Evolutionary conservation across 305 asterid species (phyloP).

Genomic region (Solanum hybrid): DNA sequence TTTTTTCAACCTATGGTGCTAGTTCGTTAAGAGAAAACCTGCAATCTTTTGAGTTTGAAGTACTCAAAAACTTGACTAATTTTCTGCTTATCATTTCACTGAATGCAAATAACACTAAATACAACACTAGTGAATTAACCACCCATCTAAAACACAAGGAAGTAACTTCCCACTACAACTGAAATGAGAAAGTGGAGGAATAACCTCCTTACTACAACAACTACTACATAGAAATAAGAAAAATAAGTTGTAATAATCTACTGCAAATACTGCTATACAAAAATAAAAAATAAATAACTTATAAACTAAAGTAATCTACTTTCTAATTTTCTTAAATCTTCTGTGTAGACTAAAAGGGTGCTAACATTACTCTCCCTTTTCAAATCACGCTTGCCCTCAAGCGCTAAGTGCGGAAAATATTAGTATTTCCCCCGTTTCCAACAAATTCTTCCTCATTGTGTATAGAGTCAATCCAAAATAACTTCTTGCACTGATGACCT

Average conservation of each 20-base stretch:
- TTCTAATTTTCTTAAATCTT: not conserved
- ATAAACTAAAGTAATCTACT: not conserved
- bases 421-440: too few relatives aligned
- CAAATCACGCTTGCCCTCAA: not conserved
- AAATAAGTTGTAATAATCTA: not conserved
- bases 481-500: too few relatives aligned
- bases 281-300: not conserved
- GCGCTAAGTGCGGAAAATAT: not conserved
- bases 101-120: not conserved
- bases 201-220: not conserved
- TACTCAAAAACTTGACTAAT: not conserved
- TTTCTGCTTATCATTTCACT: not conserved
- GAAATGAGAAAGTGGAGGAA: not conserved
- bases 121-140: not conserved
- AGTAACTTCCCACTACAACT: not conserved
- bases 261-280: not conserved
- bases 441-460: too few relatives aligned
- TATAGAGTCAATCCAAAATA: too few relatives aligned
- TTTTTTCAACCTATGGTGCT: not conserved
- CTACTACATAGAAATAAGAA: not conserved
- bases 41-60: not conserved
- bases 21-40: not conserved
- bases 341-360: not conserved
- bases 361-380: too few relatives aligned
- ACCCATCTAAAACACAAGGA: not conserved